phyloP scores from a whole-genome alignment of 2,329 filamentous ascomycete genomes.

The Didymella sp. region DNA sequence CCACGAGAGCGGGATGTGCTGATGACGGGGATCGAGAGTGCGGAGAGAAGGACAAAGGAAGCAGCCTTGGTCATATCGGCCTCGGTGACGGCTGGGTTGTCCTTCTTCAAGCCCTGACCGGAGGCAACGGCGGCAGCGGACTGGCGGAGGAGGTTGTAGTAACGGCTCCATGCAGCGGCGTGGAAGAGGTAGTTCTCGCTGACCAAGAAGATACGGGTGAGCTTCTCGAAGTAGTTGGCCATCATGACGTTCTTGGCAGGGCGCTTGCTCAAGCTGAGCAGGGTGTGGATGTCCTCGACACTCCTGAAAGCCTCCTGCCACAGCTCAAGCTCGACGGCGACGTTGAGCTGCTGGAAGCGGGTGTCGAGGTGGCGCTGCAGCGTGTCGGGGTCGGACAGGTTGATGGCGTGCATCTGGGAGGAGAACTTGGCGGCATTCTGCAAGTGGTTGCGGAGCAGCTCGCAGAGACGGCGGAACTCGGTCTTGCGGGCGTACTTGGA shows the following conservation, averaged over 20 bases:
- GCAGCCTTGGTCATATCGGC: constrained; percentile 92
- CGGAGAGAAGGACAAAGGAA: constrained; percentile 93
- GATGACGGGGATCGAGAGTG: constrained; percentile 97
- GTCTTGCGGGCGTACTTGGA: constrained; percentile 98
- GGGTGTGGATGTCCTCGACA: constrained; percentile 97
- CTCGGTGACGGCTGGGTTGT: constrained; percentile 89
- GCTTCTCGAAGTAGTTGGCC: constrained; percentile 99
- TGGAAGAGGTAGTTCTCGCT: constrained; percentile 99
- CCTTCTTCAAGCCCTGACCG: constrained; percentile 88
- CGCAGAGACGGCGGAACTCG: constrained; percentile 97
- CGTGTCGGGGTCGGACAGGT: constrained; percentile 95
- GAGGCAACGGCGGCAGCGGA: constrained; percentile 82
- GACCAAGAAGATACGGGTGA: constrained; percentile 97
- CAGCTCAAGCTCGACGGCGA: constrained; percentile 94
- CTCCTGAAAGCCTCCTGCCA: constrained; percentile 99
- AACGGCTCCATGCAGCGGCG: constrained; percentile 94
- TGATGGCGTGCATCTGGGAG: constrained; percentile 98
- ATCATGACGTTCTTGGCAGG: constrained; percentile 99
- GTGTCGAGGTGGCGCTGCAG: constrained; percentile 97
- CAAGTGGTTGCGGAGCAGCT: constrained; percentile 96
- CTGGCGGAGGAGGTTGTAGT: constrained; percentile 94
- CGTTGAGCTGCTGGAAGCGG: constrained; percentile 97
- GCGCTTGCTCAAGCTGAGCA: constrained; percentile 96
- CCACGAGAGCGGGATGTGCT: constrained; percentile 96
- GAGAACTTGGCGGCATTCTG: constrained; percentile 99